Base-by-base conservation (phyloP, 1,139 yeast species). In the Magnusiomyces ingens region DNA sequence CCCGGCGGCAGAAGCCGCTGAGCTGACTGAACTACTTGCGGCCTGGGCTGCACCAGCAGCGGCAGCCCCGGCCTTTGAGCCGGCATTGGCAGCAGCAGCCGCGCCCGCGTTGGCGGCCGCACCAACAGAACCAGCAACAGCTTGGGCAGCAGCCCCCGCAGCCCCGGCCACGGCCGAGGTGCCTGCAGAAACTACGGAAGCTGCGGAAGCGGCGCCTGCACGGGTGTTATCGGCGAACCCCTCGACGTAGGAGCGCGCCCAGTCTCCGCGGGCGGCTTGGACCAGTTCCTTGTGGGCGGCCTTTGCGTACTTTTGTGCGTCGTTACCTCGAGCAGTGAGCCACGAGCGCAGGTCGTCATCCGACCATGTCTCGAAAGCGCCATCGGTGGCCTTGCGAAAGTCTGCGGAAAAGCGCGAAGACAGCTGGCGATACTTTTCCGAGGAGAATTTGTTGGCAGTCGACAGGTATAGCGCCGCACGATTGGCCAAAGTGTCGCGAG, bases 291-390 rank as follows among this genome's bases (percentile, higher is more conserved):
- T 18, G 41, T 45, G 48, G 37, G 38, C 32, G 18, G 15, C 3
- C 12, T 45, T 32, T 4, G 48, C 41, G 10, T 35, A 11, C 21
- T 13, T 13, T 12, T 13, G 22, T 8, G 10, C 12, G 13, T 17
- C 18, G 3, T 10, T 35, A 13, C 40, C n/a, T 26, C 8, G 4
- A 8, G 32, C 32, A 18, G n/a, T 10, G 18, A 36, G 43, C 45
- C 47, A 49, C 13, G 12, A 19, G 32, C 26, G 10, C 45, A 49
- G 32, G 18, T 49, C 51, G 26, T 18, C n/a, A n/a, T 49, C 46
- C 3, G 46, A 26, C 51, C 51, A 49, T 13, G 38, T 4, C n/a
- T 40, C 46, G 15, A 49, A 49, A 2, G 51, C 42, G 5, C 35
- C 26, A 10, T 22, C 26, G 4, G 40, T 18, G 22, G 19, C 41